Evolutionary conservation across 2,329 filamentous ascomycete species (phyloP).

Genomic region (Ophiocordyceps sinensis): DNA sequence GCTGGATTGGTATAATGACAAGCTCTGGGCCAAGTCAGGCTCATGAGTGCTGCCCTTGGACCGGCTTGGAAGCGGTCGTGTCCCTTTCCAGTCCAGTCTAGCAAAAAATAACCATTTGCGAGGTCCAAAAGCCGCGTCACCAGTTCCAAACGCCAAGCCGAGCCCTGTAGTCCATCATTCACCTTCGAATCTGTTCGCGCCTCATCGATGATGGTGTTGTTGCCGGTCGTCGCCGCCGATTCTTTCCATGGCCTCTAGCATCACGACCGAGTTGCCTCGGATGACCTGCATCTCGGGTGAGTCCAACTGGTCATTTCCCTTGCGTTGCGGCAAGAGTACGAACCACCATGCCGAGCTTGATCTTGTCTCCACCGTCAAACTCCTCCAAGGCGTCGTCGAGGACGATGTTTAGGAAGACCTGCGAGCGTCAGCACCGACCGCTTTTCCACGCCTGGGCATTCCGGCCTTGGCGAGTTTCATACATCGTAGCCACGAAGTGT

Average conservation of each 20-base stretch:
- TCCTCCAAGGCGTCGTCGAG: constrained; percentile 94
- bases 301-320: neutral
- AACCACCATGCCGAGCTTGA: constrained; percentile 84
- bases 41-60: constrained; percentile 5
- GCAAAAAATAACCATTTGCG: neutral
- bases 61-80: neutral
- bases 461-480: constrained; percentile 14
- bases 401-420: constrained; percentile 98
- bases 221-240: constrained; percentile 47
- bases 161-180: neutral
- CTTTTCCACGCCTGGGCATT: neutral
- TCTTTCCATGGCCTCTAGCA: constrained; percentile 73
- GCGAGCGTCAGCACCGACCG: neutral
- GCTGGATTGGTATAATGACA: constrained; percentile 36
- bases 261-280: constrained; percentile 93
- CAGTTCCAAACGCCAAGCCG: constrained; percentile 18
- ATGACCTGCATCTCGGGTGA: constrained; percentile 50
- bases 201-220: constrained; percentile 17
- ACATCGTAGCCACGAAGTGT: constrained; percentile 94
- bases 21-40: constrained; percentile 16
- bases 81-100: neutral
- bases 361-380: constrained; percentile 82
- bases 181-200: constrained; percentile 2
- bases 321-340: constrained; percentile 17
- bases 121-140: constrained; percentile 1